Conservation (phyloP, 2,329 filamentous ascomycete species). For the Davidsoniella eucalypti region DNA sequence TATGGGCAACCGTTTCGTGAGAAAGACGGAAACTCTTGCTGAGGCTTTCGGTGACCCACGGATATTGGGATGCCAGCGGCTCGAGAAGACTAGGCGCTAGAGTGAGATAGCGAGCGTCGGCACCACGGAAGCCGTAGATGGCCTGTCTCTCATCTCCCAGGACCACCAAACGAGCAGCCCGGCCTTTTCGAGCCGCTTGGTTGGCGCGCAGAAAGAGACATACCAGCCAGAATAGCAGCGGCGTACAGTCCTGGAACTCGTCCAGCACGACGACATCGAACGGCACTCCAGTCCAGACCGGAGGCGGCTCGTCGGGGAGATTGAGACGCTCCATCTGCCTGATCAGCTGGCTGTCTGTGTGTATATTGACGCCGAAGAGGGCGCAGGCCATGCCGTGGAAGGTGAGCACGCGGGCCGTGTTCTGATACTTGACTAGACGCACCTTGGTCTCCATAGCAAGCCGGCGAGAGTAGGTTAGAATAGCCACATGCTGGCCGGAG, state of each 20-base stretch:
- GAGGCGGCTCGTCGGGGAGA: constrained; percentile 9
- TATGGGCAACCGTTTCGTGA: constrained; percentile 15
- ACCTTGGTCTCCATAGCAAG: constrained; percentile 16
- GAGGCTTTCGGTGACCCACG: constrained; percentile 14
- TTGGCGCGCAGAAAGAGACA: constrained; percentile 17
- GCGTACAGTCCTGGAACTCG: constrained; percentile 20
- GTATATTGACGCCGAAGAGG: constrained; percentile 14
- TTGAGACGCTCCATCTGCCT: constrained; percentile 9
- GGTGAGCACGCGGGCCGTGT: constrained; percentile 15
- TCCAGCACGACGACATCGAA: constrained; percentile 21
- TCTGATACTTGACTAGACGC: constrained; percentile 14
- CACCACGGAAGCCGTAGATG: constrained; percentile 18
- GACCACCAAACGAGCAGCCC: constrained; percentile 16
- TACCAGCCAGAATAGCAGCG: constrained; percentile 17
- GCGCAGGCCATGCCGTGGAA: constrained; percentile 17
- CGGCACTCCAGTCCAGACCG: constrained; percentile 15
- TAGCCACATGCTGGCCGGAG: constrained; percentile 13
- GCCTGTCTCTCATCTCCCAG: constrained; percentile 20
- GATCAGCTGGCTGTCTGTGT: constrained; percentile 14
- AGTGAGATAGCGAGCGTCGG: constrained; percentile 18
- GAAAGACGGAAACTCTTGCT: constrained; percentile 19
- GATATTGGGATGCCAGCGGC: constrained; percentile 14
- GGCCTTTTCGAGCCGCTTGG: constrained; percentile 11
- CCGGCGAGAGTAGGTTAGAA: constrained; percentile 19
- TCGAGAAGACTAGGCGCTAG: constrained; percentile 15